Evolutionary conservation across 441 rosid genomes (phyloP).

Genomic region (Erysimum cheiri): DNA sequence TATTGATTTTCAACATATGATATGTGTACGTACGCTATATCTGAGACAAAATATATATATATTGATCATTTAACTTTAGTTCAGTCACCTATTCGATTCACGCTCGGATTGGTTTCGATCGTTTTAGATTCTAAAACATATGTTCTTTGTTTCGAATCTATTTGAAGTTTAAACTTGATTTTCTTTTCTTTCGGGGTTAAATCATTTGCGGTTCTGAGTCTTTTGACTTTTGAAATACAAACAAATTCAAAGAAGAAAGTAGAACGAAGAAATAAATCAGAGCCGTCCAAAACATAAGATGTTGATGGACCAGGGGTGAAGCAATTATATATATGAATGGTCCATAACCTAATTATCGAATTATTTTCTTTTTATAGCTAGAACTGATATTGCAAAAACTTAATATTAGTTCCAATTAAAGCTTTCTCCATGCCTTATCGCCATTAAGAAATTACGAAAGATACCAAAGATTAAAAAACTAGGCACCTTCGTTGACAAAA

Average conservation of each 20-base stretch:
- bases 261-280: not conserved
- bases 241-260: not conserved
- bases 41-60: not conserved
- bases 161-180: not conserved
- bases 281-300: not conserved
- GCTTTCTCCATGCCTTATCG: not conserved
- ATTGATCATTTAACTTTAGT: not conserved
- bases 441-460: not conserved
- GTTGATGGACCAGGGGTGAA: not conserved
- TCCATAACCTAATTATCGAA: not conserved
- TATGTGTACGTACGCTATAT: not conserved
- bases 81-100: not conserved
- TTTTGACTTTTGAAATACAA: not conserved
- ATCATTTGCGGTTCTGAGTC: not conserved
- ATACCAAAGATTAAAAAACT: not conserved
- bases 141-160: not conserved
- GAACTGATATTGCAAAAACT: not conserved
- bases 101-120: not conserved
- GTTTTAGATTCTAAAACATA: not conserved
- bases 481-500: conserved; percentile 18
- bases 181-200: not conserved
- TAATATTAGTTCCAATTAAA: not conserved
- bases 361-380: not conserved
- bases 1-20: not conserved
- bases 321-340: not conserved